Base-by-base conservation (phyloP, 768 basidiomycete species). In the Mycena rebaudengoi region DNA sequence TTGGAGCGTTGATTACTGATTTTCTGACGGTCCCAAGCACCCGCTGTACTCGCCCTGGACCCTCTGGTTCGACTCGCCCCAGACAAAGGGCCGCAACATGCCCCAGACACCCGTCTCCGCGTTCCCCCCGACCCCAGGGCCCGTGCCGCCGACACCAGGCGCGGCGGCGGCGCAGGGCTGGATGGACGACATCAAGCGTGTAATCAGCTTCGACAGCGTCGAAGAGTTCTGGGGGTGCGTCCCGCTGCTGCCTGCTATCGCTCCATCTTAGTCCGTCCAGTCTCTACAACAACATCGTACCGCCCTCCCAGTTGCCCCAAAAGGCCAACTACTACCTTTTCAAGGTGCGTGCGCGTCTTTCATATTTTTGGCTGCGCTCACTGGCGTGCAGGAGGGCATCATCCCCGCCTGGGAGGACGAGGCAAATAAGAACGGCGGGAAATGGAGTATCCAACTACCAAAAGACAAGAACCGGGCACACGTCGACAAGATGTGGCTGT, bases 311-410 rank as follows among this genome's bases (percentile, higher is more conserved):
- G 73, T 82, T 99, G 66, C 94, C 95, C 37, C 90, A 90, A 77
- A 98, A 98, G 81, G 95, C 96, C n/a, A 99, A 99, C 75, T 99
- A 99, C 78, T 99, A 99, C 81, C 83, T 99, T 67, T 99, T 99
- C 89, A 98, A 98, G 85, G 94, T 90, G 53, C 48, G 87, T 78
- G 21, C 32, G 12, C 10, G 18, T 11, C 23, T 39, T 11, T 59
- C 13, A 30, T 43, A 14, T 16, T 4, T 2, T 13, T 12, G 25
- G 13, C 28, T 35, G 21, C 52, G 16, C 37, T 54, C 50, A 20
- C 28, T 23, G 23, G 12, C 18, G 33, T 58, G 48, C 71, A 96
- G 95, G 95, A 95, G 71, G 93, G 91, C 26, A 98, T 98, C 67
- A 97, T 97, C 67, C 96, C 96, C 7, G 96, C 96, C 52, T 98